Evolutionary conservation across 1,284 basidiomycete species (phyloP).

Genomic region (Ceratobasidium sp.): DNA sequence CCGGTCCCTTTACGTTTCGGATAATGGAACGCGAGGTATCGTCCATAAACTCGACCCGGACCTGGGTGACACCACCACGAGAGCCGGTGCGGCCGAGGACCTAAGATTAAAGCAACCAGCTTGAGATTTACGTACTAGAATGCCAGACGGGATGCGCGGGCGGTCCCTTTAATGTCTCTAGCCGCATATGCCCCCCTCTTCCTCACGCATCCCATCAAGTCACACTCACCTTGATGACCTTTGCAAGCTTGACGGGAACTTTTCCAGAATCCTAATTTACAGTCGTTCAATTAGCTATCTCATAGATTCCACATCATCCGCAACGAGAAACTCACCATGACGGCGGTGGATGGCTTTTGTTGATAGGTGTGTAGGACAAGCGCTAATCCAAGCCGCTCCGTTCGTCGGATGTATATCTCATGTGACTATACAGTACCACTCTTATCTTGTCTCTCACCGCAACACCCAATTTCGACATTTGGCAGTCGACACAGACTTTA

Average conservation of each 20-base stretch:
- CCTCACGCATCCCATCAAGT: background rate
- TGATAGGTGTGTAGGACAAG: slow-evolving; percentile 40
- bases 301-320: background rate
- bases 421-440: slow-evolving; percentile 36
- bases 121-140: no score
- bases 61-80: slow-evolving; percentile 99
- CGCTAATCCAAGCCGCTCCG: slow-evolving; percentile 37
- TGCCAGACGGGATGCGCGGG: background rate
- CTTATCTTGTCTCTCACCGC: no score
- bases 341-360: slow-evolving; percentile 45
- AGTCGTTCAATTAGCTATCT: background rate
- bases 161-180: background rate
- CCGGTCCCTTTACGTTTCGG: slow-evolving; percentile 99
- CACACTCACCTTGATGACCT: slow-evolving; percentile 87
- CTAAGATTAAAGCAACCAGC: slow-evolving; percentile 60
- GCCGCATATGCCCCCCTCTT: background rate
- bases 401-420: slow-evolving; percentile 1
- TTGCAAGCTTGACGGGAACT: slow-evolving; percentile 93
- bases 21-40: slow-evolving; percentile 96
- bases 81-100: slow-evolving; percentile 99
- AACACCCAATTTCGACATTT: no score
- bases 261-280: slow-evolving; percentile 78
- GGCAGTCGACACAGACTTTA: no score
- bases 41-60: slow-evolving; percentile 99
- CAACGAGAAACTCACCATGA: slow-evolving; percentile 36